Evolutionary conservation across 192 early-diverging fungal species (phyloP).

Genomic region (Backusella liffmaniae): DNA sequence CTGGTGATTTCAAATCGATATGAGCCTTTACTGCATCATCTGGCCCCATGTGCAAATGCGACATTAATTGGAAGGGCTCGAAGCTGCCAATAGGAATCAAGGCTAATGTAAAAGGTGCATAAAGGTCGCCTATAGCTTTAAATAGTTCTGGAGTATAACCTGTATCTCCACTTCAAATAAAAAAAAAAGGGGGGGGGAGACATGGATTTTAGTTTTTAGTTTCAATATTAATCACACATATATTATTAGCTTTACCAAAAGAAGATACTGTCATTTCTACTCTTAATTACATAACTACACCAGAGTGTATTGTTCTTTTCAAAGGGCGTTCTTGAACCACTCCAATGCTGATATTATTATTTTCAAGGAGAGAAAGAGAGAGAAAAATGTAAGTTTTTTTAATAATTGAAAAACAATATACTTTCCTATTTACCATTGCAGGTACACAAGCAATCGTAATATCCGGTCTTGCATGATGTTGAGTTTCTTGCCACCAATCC

Average conservation of each 20-base stretch:
- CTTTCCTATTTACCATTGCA: constrained; percentile 28
- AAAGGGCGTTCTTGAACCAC: constrained; percentile 31
- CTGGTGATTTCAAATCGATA: constrained; percentile 38
- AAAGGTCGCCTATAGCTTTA: constrained; percentile 47
- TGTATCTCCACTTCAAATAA: constrained; percentile 41
- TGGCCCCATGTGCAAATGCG: constrained; percentile 56
- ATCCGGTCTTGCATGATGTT: constrained; percentile 34
- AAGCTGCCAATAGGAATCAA: constrained; percentile 57
- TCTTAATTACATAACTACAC: constrained; percentile 51
- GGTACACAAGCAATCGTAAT: constrained; percentile 40
- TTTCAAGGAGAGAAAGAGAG: constrained; percentile 19
- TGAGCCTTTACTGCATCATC: constrained; percentile 51
- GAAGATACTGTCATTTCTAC: constrained; percentile 41
- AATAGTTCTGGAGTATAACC: constrained; percentile 51
- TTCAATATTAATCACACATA: background rate
- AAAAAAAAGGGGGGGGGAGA: background rate
- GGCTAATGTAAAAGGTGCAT: constrained; percentile 52
- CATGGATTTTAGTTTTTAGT: background rate
- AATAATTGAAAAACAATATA: background rate
- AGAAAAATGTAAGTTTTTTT: background rate
- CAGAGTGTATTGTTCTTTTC: constrained; percentile 36
- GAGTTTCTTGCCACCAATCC: constrained; percentile 57
- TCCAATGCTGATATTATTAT: constrained; percentile 27
- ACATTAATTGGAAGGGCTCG: constrained; percentile 47
- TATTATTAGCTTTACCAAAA: constrained; percentile 37